A percentile compares a stretch with the other conserved stretches of the same genome.
Conservation (phyloP, 2,329 filamentous ascomycete genomes). For the Pyrenophora graminea region DNA sequence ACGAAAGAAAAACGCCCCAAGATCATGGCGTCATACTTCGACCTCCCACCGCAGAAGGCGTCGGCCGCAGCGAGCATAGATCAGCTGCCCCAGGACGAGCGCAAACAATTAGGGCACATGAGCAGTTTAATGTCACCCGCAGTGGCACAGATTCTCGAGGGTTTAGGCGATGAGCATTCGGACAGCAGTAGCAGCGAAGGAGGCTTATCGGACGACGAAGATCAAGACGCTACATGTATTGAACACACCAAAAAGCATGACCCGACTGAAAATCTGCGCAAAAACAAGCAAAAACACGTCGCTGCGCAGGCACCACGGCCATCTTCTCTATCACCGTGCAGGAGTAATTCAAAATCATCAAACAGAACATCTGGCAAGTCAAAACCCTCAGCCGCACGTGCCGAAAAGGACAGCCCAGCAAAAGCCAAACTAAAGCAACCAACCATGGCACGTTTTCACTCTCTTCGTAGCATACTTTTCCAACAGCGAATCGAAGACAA, state of each 20-base stretch:
- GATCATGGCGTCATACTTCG: slow-evolving; percentile 45
- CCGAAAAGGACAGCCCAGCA: slow-evolving; percentile 12
- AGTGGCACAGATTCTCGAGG: slow-evolving; percentile 37
- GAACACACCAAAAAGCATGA: slow-evolving; percentile 13
- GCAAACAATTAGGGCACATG: slow-evolving; percentile 21
- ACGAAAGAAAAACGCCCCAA: slow-evolving; percentile 1
- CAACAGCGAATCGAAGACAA: slow-evolving; percentile 36
- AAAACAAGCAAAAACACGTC: slow-evolving; percentile 8
- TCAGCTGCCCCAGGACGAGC: slow-evolving; percentile 18
- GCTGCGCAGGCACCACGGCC: slow-evolving; percentile 10
- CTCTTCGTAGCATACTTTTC: slow-evolving; percentile 41
- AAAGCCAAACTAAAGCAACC: slow-evolving; percentile 27
- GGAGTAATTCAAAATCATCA: slow-evolving; percentile 13
- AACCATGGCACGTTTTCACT: slow-evolving; percentile 41
- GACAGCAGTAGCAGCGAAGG: slow-evolving; percentile 33
- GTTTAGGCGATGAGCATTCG: slow-evolving; percentile 29
- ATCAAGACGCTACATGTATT: background rate
- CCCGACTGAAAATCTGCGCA: slow-evolving; percentile 11
- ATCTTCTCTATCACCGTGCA: slow-evolving; percentile 19
- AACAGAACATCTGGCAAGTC: slow-evolving; percentile 15
- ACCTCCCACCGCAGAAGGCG: slow-evolving; percentile 29
- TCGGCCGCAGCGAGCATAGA: slow-evolving; percentile 17
- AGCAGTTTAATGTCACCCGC: slow-evolving; percentile 36
- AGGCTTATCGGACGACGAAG: slow-evolving; percentile 20
- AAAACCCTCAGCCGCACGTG: slow-evolving; percentile 9